Conservation (phyloP, 140 eudicot species). For the Senecio squalidus region DNA sequence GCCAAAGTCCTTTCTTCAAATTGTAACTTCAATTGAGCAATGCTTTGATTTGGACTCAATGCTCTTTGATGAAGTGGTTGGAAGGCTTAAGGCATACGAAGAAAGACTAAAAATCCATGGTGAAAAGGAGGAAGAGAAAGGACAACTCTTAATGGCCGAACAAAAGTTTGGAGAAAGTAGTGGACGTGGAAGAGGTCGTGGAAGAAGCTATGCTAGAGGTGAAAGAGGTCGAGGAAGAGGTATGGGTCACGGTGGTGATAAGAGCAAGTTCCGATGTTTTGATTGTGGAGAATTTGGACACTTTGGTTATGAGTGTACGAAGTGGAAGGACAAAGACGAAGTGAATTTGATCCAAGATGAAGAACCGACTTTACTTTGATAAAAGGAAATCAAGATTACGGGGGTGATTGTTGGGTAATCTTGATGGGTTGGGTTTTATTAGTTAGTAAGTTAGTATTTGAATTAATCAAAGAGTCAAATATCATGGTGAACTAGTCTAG, state of each 20-base stretch:
- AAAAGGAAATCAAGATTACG: neutral
- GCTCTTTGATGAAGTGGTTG: conserved; percentile 6
- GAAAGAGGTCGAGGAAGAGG: conserved; percentile 11
- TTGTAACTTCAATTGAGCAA: neutral
- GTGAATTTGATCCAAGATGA: neutral
- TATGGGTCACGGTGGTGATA: neutral
- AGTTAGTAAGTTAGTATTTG: no score
- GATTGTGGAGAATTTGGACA: conserved; percentile 10
- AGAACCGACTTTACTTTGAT: neutral
- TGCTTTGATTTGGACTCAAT: neutral
- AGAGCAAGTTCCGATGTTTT: neutral
- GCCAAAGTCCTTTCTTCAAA: neutral
- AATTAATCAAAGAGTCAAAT: no score
- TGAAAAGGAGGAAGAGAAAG: conserved; percentile 1
- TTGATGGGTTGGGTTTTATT: no score
- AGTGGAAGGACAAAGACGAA: neutral
- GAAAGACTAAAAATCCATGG: neutral
- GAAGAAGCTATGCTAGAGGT: neutral
- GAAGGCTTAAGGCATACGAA: neutral
- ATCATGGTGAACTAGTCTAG: no score
- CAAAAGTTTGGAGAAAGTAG: conserved; percentile 2
- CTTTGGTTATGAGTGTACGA: neutral
- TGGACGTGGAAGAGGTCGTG: conserved; percentile 2
- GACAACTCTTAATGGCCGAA: neutral
- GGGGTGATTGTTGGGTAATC: no score